These are phyloP conservation scores for Carex cristatella DNA, from an alignment of 176 grass and related monocot genomes.

Conservation along the genomic window DNA sequence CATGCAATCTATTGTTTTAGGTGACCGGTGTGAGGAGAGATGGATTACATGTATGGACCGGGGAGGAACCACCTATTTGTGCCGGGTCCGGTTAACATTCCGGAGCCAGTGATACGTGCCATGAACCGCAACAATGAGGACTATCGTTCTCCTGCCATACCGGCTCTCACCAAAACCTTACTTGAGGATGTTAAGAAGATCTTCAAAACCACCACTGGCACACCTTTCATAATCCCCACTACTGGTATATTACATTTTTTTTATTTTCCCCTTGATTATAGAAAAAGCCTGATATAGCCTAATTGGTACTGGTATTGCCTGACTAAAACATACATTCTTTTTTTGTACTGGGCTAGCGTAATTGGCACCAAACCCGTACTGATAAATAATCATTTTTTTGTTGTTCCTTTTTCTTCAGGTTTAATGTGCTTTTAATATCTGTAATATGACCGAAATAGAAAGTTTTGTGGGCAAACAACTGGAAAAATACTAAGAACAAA, in stretches of 20 bases:
- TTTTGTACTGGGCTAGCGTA: not conserved
- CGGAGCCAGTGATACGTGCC: constrained; percentile 73
- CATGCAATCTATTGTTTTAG: not conserved
- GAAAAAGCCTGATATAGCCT: not conserved
- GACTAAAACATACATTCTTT: not conserved
- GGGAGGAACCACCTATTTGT: constrained; percentile 91
- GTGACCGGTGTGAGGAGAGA: constrained; percentile 16
- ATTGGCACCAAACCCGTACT: not conserved
- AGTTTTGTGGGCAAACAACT: not conserved
- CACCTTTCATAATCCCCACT: constrained; percentile 78
- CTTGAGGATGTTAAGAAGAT: constrained; percentile 94
- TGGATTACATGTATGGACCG: constrained; percentile 90
- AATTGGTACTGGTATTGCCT: not conserved
- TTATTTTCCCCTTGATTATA: not conserved
- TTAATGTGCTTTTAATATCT: not conserved
- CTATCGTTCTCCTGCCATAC: constrained; percentile 85
- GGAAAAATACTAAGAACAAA: not conserved
- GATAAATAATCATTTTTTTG: not conserved
- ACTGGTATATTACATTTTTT: constrained; percentile 33
- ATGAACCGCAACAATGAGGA: constrained; percentile 98
- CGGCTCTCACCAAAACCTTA: constrained; percentile 66
- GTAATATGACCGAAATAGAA: not conserved
- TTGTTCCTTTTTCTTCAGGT: not conserved
- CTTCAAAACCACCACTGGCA: constrained; percentile 94
- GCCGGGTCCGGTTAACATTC: constrained; percentile 91